phyloP scores from a whole-genome alignment of 2,329 filamentous ascomycete genomes.

The Endothia cerciana region DNA sequence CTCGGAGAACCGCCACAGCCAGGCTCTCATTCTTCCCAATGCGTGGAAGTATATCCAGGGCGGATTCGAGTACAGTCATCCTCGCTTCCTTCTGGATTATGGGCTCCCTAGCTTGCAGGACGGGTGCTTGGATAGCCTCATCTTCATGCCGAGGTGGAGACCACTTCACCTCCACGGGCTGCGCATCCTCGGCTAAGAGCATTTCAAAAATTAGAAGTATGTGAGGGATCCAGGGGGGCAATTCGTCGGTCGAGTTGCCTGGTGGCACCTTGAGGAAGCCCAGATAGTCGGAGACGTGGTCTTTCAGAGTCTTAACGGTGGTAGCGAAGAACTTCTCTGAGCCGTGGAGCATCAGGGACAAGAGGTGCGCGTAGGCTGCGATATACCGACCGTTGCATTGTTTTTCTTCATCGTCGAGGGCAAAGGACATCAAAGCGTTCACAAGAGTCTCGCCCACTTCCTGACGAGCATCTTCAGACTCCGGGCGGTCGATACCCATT shows the following conservation, averaged over 20 bases:
- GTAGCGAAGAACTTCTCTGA: slow-evolving; percentile 75
- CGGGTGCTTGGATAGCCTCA: slow-evolving; percentile 54
- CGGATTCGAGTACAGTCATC: slow-evolving; percentile 69
- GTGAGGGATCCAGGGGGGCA: slow-evolving; percentile 92
- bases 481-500: slow-evolving; percentile 55
- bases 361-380: slow-evolving; percentile 87
- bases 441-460: slow-evolving; percentile 84
- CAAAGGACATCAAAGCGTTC: slow-evolving; percentile 76
- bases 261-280: slow-evolving; percentile 75
- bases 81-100: slow-evolving; percentile 70
- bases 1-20: slow-evolving; percentile 79
- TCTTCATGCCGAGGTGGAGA: slow-evolving; percentile 56
- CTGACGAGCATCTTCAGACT: slow-evolving; percentile 59
- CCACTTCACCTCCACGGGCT: slow-evolving; percentile 77
- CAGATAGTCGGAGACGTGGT: slow-evolving; percentile 76
- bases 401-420: slow-evolving; percentile 62
- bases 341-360: slow-evolving; percentile 86
- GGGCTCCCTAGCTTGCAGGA: slow-evolving; percentile 62
- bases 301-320: slow-evolving; percentile 74
- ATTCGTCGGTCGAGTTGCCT: slow-evolving; percentile 71
- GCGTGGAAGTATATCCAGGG: slow-evolving; percentile 83
- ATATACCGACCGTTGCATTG: slow-evolving; percentile 69
- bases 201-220: slow-evolving; percentile 89
- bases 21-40: slow-evolving; percentile 86
- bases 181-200: slow-evolving; percentile 84